A percentile compares a stretch with the other conserved stretches of the same genome.
Evolutionary conservation across 2,329 filamentous ascomycete species (phyloP).

Genomic region (Cytospora chrysosperma): DNA sequence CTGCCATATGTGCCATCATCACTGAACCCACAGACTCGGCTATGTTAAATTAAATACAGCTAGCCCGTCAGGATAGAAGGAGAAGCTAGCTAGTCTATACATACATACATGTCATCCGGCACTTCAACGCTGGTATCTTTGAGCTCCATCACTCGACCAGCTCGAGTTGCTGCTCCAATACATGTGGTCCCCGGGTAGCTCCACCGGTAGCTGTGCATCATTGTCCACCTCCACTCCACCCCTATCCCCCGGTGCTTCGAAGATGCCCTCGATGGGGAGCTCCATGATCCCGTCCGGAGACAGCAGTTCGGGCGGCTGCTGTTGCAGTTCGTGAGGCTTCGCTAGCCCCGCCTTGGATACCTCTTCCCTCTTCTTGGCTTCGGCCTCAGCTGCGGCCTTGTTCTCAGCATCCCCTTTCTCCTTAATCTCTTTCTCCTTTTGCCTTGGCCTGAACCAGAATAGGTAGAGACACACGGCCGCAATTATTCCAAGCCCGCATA

Average conservation of each 20-base stretch:
- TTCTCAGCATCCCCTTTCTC: not conserved
- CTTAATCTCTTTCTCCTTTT: slow-evolving; percentile 7
- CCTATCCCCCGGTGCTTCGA: slow-evolving; percentile 10
- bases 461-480: slow-evolving; percentile 13
- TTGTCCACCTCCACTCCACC: slow-evolving; percentile 1
- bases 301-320: slow-evolving; percentile 3
- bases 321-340: not conserved
- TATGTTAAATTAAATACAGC: no score
- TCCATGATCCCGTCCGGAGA: not conserved
- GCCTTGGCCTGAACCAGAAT: slow-evolving; percentile 18
- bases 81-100: not conserved
- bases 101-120: no score
- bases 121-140: not conserved
- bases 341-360: not conserved
- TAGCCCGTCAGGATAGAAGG: no score
- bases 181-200: slow-evolving; percentile 12
- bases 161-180: not conserved
- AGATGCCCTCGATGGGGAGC: not conserved
- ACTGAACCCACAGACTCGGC: no score
- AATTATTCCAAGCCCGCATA: slow-evolving; percentile 13
- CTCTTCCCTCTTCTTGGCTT: not conserved
- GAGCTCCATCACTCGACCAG: not conserved
- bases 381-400: not conserved
- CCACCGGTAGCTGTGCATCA: slow-evolving; percentile 3
- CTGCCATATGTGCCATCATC: no score